Evolutionary conservation across 164 flowering plant species (phyloP), one percentile per base, ranked within the genome.

Genomic region (Vitis riparia): DNA sequence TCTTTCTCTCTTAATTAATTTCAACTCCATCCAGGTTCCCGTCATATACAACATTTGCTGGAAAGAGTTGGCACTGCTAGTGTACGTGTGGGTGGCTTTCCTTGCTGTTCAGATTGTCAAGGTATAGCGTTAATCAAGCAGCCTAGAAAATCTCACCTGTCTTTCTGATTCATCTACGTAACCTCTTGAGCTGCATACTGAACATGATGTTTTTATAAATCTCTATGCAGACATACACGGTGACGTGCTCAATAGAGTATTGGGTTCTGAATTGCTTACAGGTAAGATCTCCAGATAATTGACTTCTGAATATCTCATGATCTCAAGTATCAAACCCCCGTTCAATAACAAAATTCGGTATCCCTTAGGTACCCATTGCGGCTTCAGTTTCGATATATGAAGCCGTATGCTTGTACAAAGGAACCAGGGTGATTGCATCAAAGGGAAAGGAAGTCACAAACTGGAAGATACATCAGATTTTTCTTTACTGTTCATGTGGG

Each of bases 31-130:
- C 52, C 83, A 90, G 95, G 87, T 88, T 69, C 51, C 91, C 4
- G 12, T 87, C 9, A 11, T 77, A 11, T 68, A 80, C 44, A 91
- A 88, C 68, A 75, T 89, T 5, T 71, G 62, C 62, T 91, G 93
- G 93, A 85, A 82, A 73, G 97, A 91, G 64, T 61, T 86, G 15
- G 48, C 67, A 15, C 66, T 91, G 63, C 89, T 91, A 50, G 2
- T 84, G 8, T 79, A 77, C 67, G 93, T 91, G 11, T 91, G 97
- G 97, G 69, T 89, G 11, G 85, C 86, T 51, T 88, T 91, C 67
- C 88, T 91, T 51, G 74, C 66, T 13, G 76, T 91, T 63, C 97
- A 91, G 73, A 76, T 89, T 47, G 64, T 75, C 2, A 89, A 89
- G 89, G 93, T 87, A 58, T 37, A 57, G 66, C 63, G 2, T 4